A percentile compares a stretch with the other conserved stretches of the same genome.
phyloP scores from a whole-genome alignment of 352 stramenopile genomes.

The Pythium angustatum region DNA sequence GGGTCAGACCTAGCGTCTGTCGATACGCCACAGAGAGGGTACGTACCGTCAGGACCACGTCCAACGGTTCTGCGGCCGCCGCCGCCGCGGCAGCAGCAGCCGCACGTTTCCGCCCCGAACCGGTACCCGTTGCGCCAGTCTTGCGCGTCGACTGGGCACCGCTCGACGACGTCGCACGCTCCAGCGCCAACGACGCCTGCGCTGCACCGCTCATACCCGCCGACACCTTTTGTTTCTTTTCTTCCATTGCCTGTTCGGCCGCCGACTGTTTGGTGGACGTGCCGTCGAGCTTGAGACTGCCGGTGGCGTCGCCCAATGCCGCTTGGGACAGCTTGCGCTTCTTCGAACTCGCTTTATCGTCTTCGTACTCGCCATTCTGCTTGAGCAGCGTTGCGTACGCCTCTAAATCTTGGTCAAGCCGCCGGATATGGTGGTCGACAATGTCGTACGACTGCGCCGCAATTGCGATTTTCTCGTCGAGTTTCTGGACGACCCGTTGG shows the following conservation, averaged over 20 bases:
- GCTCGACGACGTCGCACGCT: background rate
- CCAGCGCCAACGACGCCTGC: background rate
- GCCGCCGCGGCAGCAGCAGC: conserved; percentile 28
- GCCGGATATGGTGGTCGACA: conserved; percentile 85
- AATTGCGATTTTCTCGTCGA: conserved; percentile 89
- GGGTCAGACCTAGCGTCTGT: too few species aligned
- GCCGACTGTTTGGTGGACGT: background rate
- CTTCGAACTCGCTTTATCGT: conserved; percentile 67
- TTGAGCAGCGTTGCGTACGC: conserved; percentile 71
- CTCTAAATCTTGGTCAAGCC: conserved; percentile 76
- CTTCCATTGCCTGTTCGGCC: background rate
- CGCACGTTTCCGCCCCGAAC: conserved; percentile 50
- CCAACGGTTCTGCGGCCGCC: conserved; percentile 4
- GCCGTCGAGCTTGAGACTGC: conserved; percentile 8
- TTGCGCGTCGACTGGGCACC: conserved; percentile 13
- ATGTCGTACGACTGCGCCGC: conserved; percentile 85
- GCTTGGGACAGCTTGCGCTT: conserved; percentile 38
- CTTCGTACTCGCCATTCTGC: conserved; percentile 77
- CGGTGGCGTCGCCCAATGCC: background rate
- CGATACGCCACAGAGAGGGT: too few species aligned
- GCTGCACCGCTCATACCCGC: background rate
- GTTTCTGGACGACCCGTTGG: conserved; percentile 76
- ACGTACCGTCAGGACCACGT: conserved; percentile 18
- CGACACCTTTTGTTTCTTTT: conserved; percentile 27
- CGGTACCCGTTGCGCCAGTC: conserved; percentile 13